These are phyloP conservation scores for Leishmania aethiopica DNA, from an alignment of 208 protist genomes.

Conservation along the genomic window DNA sequence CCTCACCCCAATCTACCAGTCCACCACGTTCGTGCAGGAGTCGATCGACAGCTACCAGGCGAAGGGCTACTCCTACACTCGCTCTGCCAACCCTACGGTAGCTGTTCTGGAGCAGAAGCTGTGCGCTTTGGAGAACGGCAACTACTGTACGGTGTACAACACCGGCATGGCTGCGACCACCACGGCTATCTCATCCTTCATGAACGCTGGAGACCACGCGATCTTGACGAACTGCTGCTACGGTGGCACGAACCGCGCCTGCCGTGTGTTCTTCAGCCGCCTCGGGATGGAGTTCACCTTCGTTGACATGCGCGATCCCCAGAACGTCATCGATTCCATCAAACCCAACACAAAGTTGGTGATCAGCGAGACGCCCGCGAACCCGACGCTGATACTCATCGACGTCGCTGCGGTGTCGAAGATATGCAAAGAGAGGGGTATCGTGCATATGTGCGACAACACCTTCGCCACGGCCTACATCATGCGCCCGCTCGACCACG, in stretches of 20 bases:
- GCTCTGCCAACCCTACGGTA: conserved; percentile 95
- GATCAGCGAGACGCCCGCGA: conserved; percentile 96
- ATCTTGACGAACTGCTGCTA: conserved; percentile 96
- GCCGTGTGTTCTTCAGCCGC: conserved; percentile 85
- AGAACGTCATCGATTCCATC: conserved; percentile 83
- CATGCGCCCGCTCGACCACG: conserved; percentile 94
- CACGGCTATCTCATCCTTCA: conserved; percentile 90
- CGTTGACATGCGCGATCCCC: conserved; percentile 92
- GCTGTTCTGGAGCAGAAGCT: conserved; percentile 89
- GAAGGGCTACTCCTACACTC: conserved; percentile 93
- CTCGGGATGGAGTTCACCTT: conserved; percentile 94
- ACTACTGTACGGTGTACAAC: conserved; percentile 82
- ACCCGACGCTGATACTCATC: conserved; percentile 94
- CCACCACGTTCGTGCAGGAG: conserved; percentile 91
- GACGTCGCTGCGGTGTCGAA: conserved; percentile 91
- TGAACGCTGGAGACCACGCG: conserved; percentile 91
- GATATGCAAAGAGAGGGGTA: conserved; percentile 71
- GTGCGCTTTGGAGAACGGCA: conserved; percentile 90
- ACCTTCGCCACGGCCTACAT: conserved; percentile 97
- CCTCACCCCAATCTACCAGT: conserved; percentile 88
- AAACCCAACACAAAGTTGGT: conserved; percentile 94
- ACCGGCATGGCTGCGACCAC: conserved; percentile 92
- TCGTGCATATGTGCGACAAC: conserved; percentile 96
- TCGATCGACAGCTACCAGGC: conserved; percentile 82
- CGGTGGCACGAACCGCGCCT: conserved; percentile 94